phyloP scores from a whole-genome alignment of 1,284 basidiomycete genomes.

The Ceratobasidium papillatum region DNA sequence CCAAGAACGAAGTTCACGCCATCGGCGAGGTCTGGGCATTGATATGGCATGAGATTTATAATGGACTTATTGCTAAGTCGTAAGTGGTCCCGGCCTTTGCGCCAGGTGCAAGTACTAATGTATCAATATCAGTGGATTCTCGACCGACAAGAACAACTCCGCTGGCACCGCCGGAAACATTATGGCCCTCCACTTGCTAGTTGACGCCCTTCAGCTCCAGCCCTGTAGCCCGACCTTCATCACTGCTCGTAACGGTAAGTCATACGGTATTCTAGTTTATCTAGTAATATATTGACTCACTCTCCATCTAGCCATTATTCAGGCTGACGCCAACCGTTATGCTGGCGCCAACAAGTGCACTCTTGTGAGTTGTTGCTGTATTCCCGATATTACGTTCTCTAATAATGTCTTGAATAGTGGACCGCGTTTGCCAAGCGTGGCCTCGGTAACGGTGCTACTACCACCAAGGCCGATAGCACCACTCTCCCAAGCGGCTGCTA shows the following conservation, averaged over 20 bases:
- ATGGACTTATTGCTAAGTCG: conserved; percentile 25
- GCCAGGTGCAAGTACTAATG: neutral
- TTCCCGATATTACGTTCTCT: neutral
- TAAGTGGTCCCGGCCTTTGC: neutral
- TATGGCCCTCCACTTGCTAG: conserved; percentile 37
- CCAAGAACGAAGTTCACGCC: conserved; percentile 31
- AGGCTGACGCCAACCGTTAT: conserved; percentile 43
- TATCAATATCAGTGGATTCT: conserved; percentile 35
- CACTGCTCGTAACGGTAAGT: conserved; percentile 40
- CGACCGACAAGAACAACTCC: conserved; percentile 14
- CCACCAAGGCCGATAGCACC: conserved; percentile 33
- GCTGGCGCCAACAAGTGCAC: conserved; percentile 43
- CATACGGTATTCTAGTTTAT: too few relatives aligned
- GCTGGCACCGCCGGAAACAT: conserved; percentile 40
- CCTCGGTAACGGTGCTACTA: conserved; percentile 36
- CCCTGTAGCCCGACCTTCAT: conserved; percentile 43
- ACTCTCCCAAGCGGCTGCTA: conserved; percentile 40
- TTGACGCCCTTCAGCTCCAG: conserved; percentile 41
- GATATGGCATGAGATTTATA: conserved; percentile 40
- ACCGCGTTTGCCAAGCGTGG: conserved; percentile 42
- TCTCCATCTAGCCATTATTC: conserved; percentile 36
- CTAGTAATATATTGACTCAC: neutral
- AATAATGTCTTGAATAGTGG: neutral
- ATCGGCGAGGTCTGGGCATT: conserved; percentile 43
- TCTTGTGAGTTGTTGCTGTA: neutral